These are phyloP conservation scores for Linnemannia exigua DNA, from an alignment of 192 early-diverging fungal genomes.

Conservation along the genomic window DNA sequence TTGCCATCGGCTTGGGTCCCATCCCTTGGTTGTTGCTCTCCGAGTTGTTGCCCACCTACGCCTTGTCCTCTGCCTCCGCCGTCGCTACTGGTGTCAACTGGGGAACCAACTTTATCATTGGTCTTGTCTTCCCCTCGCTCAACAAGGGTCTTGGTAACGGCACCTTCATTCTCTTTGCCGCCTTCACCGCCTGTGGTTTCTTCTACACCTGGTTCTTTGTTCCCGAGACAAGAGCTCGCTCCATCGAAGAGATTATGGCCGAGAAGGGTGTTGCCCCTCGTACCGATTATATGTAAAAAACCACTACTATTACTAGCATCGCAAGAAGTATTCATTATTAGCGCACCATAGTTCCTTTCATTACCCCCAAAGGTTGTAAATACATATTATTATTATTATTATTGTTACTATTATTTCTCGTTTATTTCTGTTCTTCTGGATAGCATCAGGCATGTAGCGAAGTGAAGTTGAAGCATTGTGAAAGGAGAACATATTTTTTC, in stretches of 20 bases:
- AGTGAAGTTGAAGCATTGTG: background rate
- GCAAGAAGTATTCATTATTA: background rate
- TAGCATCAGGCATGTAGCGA: background rate
- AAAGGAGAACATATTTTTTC: background rate
- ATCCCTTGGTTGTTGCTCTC: constrained; percentile 88
- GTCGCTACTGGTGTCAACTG: constrained; percentile 85
- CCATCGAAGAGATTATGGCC: constrained; percentile 73
- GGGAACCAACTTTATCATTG: constrained; percentile 64
- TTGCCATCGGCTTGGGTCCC: constrained; percentile 85
- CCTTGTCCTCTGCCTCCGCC: constrained; percentile 76
- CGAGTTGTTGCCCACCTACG: constrained; percentile 83
- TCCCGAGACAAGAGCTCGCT: constrained; percentile 86
- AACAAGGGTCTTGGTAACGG: constrained; percentile 38
- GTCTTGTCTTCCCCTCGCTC: constrained; percentile 60
- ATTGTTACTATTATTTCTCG: no score
- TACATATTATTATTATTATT: background rate
- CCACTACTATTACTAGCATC: background rate
- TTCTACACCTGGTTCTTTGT: constrained; percentile 79
- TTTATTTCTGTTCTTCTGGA: no score
- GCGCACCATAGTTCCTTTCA: background rate
- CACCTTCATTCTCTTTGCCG: constrained; percentile 78
- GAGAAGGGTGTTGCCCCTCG: constrained; percentile 55
- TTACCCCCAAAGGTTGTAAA: background rate
- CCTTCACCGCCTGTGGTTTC: constrained; percentile 73
- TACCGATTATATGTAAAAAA: constrained; percentile 32